Percentiles rank a stretch among this genome's conserved stretches.
phyloP scores from a whole-genome alignment of 202 grass and related monocot species.

The Schoenoplectus triqueter region DNA sequence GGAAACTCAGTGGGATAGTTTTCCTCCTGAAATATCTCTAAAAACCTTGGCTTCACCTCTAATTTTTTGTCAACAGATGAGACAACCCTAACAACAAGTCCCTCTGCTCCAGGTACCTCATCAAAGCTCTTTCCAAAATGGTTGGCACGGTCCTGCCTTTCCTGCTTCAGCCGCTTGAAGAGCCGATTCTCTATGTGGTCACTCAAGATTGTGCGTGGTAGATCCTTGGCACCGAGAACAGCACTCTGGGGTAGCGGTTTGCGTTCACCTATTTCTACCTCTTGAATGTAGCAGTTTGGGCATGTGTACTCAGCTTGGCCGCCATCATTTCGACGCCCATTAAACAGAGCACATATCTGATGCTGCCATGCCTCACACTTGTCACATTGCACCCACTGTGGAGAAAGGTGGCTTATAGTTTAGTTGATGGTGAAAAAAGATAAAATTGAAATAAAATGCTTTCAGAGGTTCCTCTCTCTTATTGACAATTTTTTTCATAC shows the following conservation, averaged over 20 bases:
- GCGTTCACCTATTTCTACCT: slow-evolving; percentile 77
- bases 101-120: slow-evolving; percentile 93
- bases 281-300: slow-evolving; percentile 84
- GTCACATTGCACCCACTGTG: slow-evolving; percentile 99
- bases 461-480: neutral
- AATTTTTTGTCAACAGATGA: slow-evolving; percentile 98
- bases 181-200: slow-evolving; percentile 92
- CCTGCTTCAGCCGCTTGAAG: slow-evolving; percentile 71
- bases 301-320: slow-evolving; percentile 98
- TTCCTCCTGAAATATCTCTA: slow-evolving; percentile 91
- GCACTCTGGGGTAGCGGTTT: slow-evolving; percentile 92
- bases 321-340: slow-evolving; percentile 95
- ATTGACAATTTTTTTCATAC: neutral
- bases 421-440: neutral
- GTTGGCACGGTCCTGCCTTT: slow-evolving; percentile 73
- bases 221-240: slow-evolving; percentile 98
- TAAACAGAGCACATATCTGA: slow-evolving; percentile 97
- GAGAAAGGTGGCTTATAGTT: slow-evolving; percentile 17
- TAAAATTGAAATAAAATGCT: slow-evolving; percentile 19
- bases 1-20: slow-evolving; percentile 92
- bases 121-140: slow-evolving; percentile 67
- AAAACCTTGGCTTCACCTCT: slow-evolving; percentile 91
- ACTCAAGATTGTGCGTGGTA: slow-evolving; percentile 90
- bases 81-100: slow-evolving; percentile 97
- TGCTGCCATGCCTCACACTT: slow-evolving; percentile 99